These are phyloP conservation scores for Comarum palustre DNA, from an alignment of 306 rosid genomes.

Conservation along the genomic window DNA sequence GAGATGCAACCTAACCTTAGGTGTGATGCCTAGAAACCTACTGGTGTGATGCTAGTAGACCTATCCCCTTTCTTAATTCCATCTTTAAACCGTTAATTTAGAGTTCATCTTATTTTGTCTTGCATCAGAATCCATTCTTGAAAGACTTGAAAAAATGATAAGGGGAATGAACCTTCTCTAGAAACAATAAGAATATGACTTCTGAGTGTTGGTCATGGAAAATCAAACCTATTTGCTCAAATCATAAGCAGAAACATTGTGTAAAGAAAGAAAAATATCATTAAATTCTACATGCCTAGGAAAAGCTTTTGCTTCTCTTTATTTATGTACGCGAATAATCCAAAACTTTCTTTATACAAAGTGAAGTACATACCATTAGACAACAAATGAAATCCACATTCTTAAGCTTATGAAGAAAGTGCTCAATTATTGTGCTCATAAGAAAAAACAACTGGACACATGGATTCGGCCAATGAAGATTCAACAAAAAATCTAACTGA, in stretches of 20 bases:
- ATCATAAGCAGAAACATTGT: background rate
- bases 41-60: no score
- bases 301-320: slow-evolving; percentile 1
- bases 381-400: background rate
- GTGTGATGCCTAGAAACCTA: no score
- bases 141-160: background rate
- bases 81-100: no score
- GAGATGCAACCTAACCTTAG: no score
- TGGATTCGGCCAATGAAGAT: background rate
- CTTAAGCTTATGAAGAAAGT: background rate
- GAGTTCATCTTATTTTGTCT: no score
- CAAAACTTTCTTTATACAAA: background rate
- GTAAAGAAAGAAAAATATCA: background rate
- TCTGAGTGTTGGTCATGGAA: background rate
- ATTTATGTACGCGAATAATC: background rate
- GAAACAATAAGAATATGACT: slow-evolving; percentile 7
- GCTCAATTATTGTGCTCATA: background rate
- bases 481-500: slow-evolving; percentile 5
- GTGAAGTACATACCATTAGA: background rate
- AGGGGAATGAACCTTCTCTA: slow-evolving; percentile 1
- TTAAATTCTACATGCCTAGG: background rate
- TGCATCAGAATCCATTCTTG: background rate
- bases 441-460: background rate
- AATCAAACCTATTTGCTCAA: background rate
- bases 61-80: no score